Evolutionary conservation across 2,329 filamentous ascomycete genomes (phyloP).

Genomic region (Colletotrichum sp.): DNA sequence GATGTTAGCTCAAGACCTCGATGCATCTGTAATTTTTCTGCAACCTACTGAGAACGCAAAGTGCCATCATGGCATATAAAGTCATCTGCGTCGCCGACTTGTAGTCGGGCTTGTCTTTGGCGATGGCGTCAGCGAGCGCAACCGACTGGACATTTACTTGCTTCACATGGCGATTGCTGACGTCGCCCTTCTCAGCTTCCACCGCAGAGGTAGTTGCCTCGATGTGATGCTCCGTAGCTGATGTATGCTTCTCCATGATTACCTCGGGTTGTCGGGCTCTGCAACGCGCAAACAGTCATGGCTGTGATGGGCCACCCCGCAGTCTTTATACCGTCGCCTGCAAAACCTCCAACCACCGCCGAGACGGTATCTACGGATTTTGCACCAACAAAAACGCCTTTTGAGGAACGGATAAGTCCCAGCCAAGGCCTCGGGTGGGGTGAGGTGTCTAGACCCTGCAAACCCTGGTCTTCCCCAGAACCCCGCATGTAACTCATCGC

Average conservation of each 20-base stretch:
- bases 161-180: constrained; percentile 8
- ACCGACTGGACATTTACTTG: constrained; percentile 21
- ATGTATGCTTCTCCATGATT: background rate
- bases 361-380: background rate
- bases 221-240: background rate
- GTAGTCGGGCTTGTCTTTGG: constrained; percentile 23
- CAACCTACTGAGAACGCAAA: constrained; percentile 19
- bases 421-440: background rate
- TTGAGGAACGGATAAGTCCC: background rate
- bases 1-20: no score
- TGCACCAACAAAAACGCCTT: background rate
- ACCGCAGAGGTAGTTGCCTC: constrained; percentile 17
- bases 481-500: background rate
- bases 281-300: background rate
- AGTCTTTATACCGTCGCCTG: background rate
- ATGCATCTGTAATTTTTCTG: no score
- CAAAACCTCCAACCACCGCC: background rate
- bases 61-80: constrained; percentile 24
- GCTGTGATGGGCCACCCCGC: background rate
- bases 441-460: background rate
- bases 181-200: background rate
- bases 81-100: constrained; percentile 13
- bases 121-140: constrained; percentile 24
- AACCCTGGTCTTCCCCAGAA: background rate
- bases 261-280: background rate